A percentile compares a stretch with the other conserved stretches of the same genome.
Conservation (phyloP, 2,329 filamentous ascomycete species). For the Sclerotinia glacialis region DNA sequence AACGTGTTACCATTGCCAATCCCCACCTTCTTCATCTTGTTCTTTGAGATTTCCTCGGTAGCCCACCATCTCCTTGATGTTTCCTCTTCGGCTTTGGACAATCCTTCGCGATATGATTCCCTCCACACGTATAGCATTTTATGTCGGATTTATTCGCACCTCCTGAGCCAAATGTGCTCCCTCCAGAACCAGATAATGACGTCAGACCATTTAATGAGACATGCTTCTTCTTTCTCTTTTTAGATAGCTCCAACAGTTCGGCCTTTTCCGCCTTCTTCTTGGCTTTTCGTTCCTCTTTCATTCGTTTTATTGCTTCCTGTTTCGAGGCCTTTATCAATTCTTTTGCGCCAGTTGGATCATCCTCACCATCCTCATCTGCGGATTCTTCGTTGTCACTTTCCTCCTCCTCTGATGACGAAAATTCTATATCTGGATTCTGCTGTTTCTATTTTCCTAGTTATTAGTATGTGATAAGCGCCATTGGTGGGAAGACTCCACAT, state of each 20-base stretch:
- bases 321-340: conserved; percentile 47
- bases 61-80: conserved; percentile 31
- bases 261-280: conserved; percentile 50
- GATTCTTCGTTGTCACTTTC: conserved; percentile 35
- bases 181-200: conserved; percentile 55
- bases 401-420: conserved; percentile 40
- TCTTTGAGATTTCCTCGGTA: conserved; percentile 23
- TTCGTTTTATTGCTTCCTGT: conserved; percentile 45
- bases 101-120: conserved; percentile 55
- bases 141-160: conserved; percentile 32
- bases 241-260: conserved; percentile 52
- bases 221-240: conserved; percentile 62
- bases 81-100: conserved; percentile 48
- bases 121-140: conserved; percentile 59
- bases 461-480: conserved; percentile 23
- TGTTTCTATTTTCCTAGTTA: conserved; percentile 39
- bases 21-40: conserved; percentile 18
- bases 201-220: conserved; percentile 61
- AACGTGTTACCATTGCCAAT: neutral
- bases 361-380: conserved; percentile 32
- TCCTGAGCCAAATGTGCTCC: conserved; percentile 25
- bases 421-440: conserved; percentile 40
- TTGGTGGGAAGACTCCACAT: conserved; percentile 7
- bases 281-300: conserved; percentile 45
- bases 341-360: conserved; percentile 44